These are phyloP conservation scores for Pleurotus cornucopiae DNA, from an alignment of 768 basidiomycete genomes.

Conservation along the genomic window DNA sequence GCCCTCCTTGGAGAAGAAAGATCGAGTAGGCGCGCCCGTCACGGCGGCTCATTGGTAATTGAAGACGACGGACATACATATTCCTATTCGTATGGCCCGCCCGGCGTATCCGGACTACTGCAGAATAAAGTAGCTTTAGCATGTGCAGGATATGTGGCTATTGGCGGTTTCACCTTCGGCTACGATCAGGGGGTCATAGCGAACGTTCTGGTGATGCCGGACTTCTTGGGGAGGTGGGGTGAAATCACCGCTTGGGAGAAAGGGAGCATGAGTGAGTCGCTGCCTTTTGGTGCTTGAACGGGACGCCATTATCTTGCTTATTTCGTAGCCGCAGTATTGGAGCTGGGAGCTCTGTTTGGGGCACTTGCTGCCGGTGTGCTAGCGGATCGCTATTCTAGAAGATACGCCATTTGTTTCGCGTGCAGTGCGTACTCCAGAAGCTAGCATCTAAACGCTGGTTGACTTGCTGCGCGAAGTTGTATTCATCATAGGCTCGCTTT, in stretches of 20 bases:
- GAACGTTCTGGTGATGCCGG: conserved; percentile 79
- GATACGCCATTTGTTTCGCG: conserved; percentile 62
- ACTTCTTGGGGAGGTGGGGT: conserved; percentile 60
- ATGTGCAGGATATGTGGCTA: conserved; percentile 71
- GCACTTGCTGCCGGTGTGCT: conserved; percentile 63
- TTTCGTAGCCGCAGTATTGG: conserved; percentile 64
- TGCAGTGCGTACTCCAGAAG: conserved; percentile 46
- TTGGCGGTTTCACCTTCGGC: conserved; percentile 76
- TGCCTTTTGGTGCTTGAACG: neutral
- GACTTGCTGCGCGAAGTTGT: conserved; percentile 35
- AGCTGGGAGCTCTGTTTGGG: conserved; percentile 77
- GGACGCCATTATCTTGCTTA: neutral
- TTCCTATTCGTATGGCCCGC: conserved; percentile 70
- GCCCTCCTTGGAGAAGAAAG: neutral
- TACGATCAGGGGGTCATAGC: conserved; percentile 87
- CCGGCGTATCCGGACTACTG: conserved; percentile 58
- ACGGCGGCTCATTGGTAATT: conserved; percentile 29
- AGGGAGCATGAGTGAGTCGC: conserved; percentile 67
- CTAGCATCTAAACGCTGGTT: no score
- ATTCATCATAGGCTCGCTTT: conserved; percentile 67
- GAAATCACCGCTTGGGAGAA: conserved; percentile 69
- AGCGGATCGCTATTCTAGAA: conserved; percentile 64
- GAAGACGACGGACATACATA: conserved; percentile 37
- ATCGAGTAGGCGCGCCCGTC: neutral
- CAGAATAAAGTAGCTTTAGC: conserved; percentile 62